Evolutionary conservation across 805 yeast genomes (phyloP).

Genomic region (Starmerella kuoi): DNA sequence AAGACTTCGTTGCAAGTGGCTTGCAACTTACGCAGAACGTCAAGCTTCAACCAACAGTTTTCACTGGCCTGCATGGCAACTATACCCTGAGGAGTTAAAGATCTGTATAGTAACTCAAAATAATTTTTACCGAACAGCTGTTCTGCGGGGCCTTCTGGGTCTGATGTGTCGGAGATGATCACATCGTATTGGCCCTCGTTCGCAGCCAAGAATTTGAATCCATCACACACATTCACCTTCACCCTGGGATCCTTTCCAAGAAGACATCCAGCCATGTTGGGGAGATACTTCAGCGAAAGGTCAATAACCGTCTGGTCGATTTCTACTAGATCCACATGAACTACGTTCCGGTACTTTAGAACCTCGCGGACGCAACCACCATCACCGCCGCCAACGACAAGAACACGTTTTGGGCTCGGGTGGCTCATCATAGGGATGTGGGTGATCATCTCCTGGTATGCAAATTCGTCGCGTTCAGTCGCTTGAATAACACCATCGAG

Average conservation of each 20-base stretch:
- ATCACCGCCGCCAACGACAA: conserved; percentile 93
- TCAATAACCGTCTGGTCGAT: conserved; percentile 75
- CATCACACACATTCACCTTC: conserved; percentile 60
- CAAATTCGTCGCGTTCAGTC: conserved; percentile 85
- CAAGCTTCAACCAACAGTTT: conserved; percentile 84
- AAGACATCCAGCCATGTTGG: conserved; percentile 48
- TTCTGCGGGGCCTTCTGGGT: conserved; percentile 93
- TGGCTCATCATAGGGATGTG: conserved; percentile 75
- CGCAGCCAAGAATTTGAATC: conserved; percentile 57
- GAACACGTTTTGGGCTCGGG: conserved; percentile 56
- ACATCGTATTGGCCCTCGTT: conserved; percentile 53
- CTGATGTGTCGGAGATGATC: conserved; percentile 83
- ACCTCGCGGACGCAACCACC: conserved; percentile 89
- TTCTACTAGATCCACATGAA: conserved; percentile 67
- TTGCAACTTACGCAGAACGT: conserved; percentile 69
- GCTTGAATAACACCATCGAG: conserved; percentile 85
- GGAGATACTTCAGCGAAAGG: conserved; percentile 58
- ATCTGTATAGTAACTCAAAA: conserved; percentile 52
- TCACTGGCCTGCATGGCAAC: conserved; percentile 76
- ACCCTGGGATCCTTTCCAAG: conserved; percentile 50
- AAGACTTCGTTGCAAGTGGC: conserved; percentile 70
- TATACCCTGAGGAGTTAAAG: conserved; percentile 51
- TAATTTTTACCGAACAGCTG: conserved; percentile 70
- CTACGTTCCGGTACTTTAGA: conserved; percentile 54
- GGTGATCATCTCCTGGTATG: conserved; percentile 85